Conservation (phyloP, 345 rosid genomes). For the Trapa bicornis region DNA sequence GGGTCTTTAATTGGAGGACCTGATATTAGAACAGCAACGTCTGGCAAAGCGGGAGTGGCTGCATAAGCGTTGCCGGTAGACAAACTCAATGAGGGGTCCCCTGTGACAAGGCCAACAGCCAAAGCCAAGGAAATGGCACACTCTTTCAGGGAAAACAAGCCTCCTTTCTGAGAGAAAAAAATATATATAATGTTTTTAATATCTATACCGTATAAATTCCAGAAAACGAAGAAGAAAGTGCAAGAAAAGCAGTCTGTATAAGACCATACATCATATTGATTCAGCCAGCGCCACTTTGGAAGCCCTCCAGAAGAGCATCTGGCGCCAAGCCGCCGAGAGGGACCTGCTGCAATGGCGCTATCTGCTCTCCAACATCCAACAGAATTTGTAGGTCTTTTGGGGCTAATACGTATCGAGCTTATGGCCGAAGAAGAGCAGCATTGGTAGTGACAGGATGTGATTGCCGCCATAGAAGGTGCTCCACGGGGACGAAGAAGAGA, state of each 20-base stretch:
- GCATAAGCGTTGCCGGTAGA: slow-evolving; percentile 35
- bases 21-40: slow-evolving; percentile 74
- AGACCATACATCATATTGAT: neutral
- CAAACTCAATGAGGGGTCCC: slow-evolving; percentile 36
- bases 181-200: no score
- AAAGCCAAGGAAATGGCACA: slow-evolving; percentile 68
- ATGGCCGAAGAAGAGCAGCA: slow-evolving; percentile 22
- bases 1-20: slow-evolving; percentile 98
- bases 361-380: slow-evolving; percentile 9
- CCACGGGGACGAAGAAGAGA: neutral
- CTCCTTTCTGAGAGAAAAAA: slow-evolving; percentile 26
- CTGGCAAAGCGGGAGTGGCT: slow-evolving; percentile 44
- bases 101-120: slow-evolving; percentile 51
- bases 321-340: slow-evolving; percentile 15
- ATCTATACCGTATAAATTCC: neutral
- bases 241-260: neutral
- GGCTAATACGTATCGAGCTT: slow-evolving; percentile 18
- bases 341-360: slow-evolving; percentile 15
- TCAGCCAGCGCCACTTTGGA: slow-evolving; percentile 12
- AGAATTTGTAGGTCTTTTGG: slow-evolving; percentile 20
- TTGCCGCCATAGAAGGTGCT: slow-evolving; percentile 28
- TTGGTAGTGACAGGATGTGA: slow-evolving; percentile 25
- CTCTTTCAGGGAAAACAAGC: slow-evolving; percentile 48
- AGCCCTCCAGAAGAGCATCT: slow-evolving; percentile 24
- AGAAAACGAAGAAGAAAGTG: neutral